These are phyloP conservation scores for Talaromyces albobiverticillius DNA, from an alignment of 2,329 filamentous ascomycete genomes.

Conservation along the genomic window DNA sequence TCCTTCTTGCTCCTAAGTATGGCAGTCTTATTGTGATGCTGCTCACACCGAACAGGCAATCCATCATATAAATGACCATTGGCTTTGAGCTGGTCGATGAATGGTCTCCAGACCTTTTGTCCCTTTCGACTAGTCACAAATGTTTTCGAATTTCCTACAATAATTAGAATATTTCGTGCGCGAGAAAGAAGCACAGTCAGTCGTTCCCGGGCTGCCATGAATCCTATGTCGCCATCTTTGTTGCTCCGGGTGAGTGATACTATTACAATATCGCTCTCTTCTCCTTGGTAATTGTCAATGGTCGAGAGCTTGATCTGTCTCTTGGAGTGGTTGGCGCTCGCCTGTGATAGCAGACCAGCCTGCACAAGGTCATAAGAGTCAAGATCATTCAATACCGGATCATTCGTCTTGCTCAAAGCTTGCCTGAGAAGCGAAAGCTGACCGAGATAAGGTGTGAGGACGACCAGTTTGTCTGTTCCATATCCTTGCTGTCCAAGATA, in stretches of 20 bases:
- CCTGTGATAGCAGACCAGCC: constrained; percentile 60
- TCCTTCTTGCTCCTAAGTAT: constrained; percentile 52
- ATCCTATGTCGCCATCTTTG: constrained; percentile 62
- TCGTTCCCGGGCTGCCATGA: constrained; percentile 63
- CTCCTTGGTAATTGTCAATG: constrained; percentile 77
- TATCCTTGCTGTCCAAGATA: constrained; percentile 73
- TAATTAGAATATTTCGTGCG: constrained; percentile 62
- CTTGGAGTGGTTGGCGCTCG: constrained; percentile 52
- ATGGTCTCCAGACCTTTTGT: constrained; percentile 53
- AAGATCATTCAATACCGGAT: constrained; percentile 66
- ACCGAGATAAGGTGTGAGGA: constrained; percentile 71
- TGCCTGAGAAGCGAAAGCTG: constrained; percentile 60
- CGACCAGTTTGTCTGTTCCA: constrained; percentile 60
- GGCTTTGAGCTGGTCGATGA: constrained; percentile 56
- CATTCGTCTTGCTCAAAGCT: constrained; percentile 54
- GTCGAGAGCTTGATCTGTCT: constrained; percentile 62
- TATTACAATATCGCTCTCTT: constrained; percentile 72
- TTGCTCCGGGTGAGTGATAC: constrained; percentile 68
- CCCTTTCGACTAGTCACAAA: constrained; percentile 62
- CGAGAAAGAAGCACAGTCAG: constrained; percentile 69
- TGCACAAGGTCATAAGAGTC: constrained; percentile 62
- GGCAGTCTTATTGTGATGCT: constrained; percentile 52
- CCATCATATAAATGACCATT: constrained; percentile 58
- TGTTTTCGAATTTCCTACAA: constrained; percentile 68
- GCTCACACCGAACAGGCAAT: constrained; percentile 58